Conservation (phyloP, 352 stramenopile genomes). For the Globisporangium irregulare region DNA sequence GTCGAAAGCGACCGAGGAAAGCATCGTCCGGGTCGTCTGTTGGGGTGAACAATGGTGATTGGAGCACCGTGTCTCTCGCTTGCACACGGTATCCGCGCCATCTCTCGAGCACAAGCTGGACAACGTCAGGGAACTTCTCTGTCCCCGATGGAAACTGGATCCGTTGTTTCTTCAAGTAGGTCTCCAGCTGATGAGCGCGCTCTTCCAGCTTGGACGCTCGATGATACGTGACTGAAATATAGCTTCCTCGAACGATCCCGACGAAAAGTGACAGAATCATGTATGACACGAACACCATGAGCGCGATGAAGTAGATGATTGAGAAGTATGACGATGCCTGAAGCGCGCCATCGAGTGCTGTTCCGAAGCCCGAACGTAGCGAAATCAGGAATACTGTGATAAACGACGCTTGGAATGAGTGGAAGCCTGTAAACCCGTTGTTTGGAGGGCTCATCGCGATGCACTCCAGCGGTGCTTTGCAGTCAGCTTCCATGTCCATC, state of each 20-base stretch:
- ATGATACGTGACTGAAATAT: constrained; percentile 66
- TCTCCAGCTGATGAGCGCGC: constrained; percentile 26
- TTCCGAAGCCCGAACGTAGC: constrained; percentile 69
- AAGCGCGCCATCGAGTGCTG: constrained; percentile 66
- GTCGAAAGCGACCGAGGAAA: constrained; percentile 53
- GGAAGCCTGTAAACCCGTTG: constrained; percentile 75
- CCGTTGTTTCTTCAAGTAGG: constrained; percentile 49
- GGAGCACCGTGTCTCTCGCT: constrained; percentile 32
- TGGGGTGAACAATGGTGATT: constrained; percentile 48
- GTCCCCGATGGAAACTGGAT: constrained; percentile 56
- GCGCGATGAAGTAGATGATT: constrained; percentile 77
- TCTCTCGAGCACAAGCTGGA: constrained; percentile 36
- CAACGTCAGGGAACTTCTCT: constrained; percentile 56
- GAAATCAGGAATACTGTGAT: constrained; percentile 80
- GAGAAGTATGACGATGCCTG: constrained; percentile 71
- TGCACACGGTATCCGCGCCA: constrained; percentile 35
- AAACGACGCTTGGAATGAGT: constrained; percentile 83
- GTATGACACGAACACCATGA: constrained; percentile 84
- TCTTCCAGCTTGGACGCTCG: constrained; percentile 26
- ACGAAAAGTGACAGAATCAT: constrained; percentile 85
- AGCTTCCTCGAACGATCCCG: constrained; percentile 78
- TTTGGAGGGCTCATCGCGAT: constrained; percentile 59
- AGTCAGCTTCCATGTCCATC: constrained; percentile 20
- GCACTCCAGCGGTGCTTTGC: constrained; percentile 46
- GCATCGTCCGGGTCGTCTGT: constrained; percentile 46